Conservation (phyloP, 257 asterid genomes). For the Vinca minor region DNA sequence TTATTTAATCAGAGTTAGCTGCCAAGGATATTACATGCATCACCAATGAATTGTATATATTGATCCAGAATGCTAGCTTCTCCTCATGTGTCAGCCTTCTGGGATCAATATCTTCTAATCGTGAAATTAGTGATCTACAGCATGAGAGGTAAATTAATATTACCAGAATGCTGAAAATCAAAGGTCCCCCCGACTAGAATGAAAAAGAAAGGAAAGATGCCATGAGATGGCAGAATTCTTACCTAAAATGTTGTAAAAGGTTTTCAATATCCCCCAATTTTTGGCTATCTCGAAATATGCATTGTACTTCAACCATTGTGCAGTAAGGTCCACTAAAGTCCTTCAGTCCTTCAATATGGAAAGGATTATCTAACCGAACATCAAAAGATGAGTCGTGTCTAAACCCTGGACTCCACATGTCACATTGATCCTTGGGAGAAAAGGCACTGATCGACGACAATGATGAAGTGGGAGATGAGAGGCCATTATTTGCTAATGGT, state of each 20-base stretch:
- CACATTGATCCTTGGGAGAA: constrained; percentile 76
- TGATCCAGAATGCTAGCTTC: constrained; percentile 97
- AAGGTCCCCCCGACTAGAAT: no score
- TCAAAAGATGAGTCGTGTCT: constrained; percentile 77
- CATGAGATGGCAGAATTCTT: constrained; percentile 14
- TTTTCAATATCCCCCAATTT: constrained; percentile 68
- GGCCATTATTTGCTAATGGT: constrained; percentile 51
- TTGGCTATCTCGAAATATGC: constrained; percentile 69
- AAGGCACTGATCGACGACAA: constrained; percentile 62
- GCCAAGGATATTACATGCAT: constrained; percentile 72
- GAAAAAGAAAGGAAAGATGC: background rate
- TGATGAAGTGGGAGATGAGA: constrained; percentile 79
- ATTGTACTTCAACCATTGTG: constrained; percentile 90
- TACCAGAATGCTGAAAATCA: background rate
- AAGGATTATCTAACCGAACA: constrained; percentile 81
- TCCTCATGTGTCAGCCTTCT: constrained; percentile 71
- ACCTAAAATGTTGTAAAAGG: constrained; percentile 74
- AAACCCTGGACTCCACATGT: constrained; percentile 80
- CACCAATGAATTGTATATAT: constrained; percentile 86
- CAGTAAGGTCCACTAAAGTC: constrained; percentile 99
- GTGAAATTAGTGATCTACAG: constrained; percentile 77
- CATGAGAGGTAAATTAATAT: constrained; percentile 7
- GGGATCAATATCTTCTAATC: constrained; percentile 75
- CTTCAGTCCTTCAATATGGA: constrained; percentile 80
- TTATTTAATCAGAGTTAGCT: no score